Base-by-base conservation (phyloP, 169 alveolate genomes). In the Plasmodium relictum region DNA sequence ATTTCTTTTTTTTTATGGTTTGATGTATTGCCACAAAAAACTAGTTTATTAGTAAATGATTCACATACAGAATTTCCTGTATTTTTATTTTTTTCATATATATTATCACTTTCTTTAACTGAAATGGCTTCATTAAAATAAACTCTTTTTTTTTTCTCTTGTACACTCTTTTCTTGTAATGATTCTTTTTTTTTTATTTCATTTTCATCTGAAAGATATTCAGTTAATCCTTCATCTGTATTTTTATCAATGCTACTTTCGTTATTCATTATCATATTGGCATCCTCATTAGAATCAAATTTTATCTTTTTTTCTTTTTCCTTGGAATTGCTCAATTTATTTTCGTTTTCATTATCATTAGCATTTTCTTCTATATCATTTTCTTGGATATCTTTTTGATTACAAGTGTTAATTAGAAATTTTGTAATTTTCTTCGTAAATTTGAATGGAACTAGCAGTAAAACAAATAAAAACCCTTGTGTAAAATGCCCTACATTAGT, bases 1-100 rank as follows among this genome's bases (percentile, higher is more conserved):
- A 78, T 42, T 26, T 65, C 66, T 48, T 78, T 59, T 78, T 42
- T 78, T 78, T 41, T 62, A 78, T 78, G 31, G 14, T 78, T 78
- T 65, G 89, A 78, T 37, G 54, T 63, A 70, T 78, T 78, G n/a
- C 8, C 10, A 63, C 68, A 58, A 22, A 78, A 78, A 7, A 54
- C 61, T 44, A 78, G 44, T n/a, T 44, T 78, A 14, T 50, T 78
- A 22, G 63, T 16, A 37, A 78, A 66, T 31, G 45, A 78, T 24
- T 78, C 89, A 39, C 74, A 44, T 69, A 31, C 20, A 18, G 78
- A 56, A 56, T 48, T 31, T 61, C 20, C 70, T 12, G 16, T 61
- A 26, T 61, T 61, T 14, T 16, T 61, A 12, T 31, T 22, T 54
- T 12, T 54, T 18, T 54, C 14, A 8, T 18, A 2, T 12, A 12